Base-by-base conservation (phyloP, 129 eudicot genomes). In the Saposhnikovia divaricata region DNA sequence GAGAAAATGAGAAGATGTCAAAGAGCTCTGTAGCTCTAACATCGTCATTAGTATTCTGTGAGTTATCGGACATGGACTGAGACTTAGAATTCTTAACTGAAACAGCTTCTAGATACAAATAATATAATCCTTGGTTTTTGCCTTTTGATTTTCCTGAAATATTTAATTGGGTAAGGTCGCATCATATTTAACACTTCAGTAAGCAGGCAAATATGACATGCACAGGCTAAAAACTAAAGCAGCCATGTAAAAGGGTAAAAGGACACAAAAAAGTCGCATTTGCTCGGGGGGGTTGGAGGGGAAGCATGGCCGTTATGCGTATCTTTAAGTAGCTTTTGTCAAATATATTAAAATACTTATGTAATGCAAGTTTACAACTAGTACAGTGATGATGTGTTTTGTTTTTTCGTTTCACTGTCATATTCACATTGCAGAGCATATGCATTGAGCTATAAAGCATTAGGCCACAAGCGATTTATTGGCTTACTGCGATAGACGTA, bases 61-160 rank as follows among this genome's bases (percentile, higher is more conserved):
- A 77, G 81, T 55, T 86, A 61, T 87, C 93, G 21, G 91, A 76
- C 77, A 51, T 81, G 74, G 89, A 85, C 78, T 87, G 97, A 47
- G 97, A 90, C 86, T 96, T 96, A 38, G 97, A 90, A 82, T 90
- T 96, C 70, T 80, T 92, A 12, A 96, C 80, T 45, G 99, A 96
- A 72, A 96, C 92, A 66, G 81, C 97, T 86, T 96, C 99, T 51
- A 92, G 78, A 82, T 96, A 96, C 92, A 96, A 85, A 85, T 92
- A 96, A 83, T 89, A 96, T 71, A 96, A 79, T 40, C 98, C 97
- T 88, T 92, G 99, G 79, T 84, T 87, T 91, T 82, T 92, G 85
- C 91, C 86, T 82, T 96, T 96, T 15, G 97, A 90, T 88, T 90
- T 96, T 79, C 98, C 97, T 95, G 86, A 77, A 44, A 80, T 38